Evolutionary conservation across 2,329 filamentous ascomycete species (phyloP), one percentile per base, ranked within the genome.

Genomic region (Colletotrichum sp.): DNA sequence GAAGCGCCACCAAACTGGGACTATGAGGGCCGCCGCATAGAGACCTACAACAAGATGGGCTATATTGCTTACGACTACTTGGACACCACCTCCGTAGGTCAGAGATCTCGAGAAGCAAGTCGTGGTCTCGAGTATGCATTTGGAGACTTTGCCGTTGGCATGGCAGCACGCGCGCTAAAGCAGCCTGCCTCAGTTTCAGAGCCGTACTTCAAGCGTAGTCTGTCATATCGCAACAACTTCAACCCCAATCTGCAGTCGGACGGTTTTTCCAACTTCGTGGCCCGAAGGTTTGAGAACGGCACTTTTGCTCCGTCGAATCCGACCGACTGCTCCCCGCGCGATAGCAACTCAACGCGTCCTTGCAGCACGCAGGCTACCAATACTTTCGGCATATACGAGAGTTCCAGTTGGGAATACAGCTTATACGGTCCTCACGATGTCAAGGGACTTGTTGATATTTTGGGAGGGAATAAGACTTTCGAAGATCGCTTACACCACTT

Each of bases 391-490:
- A 13, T 71, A 2, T 71, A 71, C 8, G 60, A 71, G 9, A 71
- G 60, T 16, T 71, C 69, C 39, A 71, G 69, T 16, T 71, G 69
- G 69, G 69, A 71, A n/a, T 71, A 71, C 18, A 71, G 69, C 3
- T 1, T 71, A 0, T 71, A 71, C 16, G 69, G 24, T 6, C 69
- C 69, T 3, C 69, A 71, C 49, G 62, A 71, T 1, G 69, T 71
- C 1, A 57, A 34, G 8, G 69, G 69, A 0, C 44, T 71, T 6
- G 60, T 71, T 0, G 18, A 6, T 0, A 18, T 71, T 0, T 24
- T 71, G 49, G 69, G 69, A 1, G 69, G 69, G 0, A 71, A 71
- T 5, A 36, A 65, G 2, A 71, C 69, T 3, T 71, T 71, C 7
- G 69, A 44, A 10, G 24, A 59, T 1, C 60, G 69, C 7, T 9